Conservation (phyloP, 306 rosid species). For the Senna siamea region DNA sequence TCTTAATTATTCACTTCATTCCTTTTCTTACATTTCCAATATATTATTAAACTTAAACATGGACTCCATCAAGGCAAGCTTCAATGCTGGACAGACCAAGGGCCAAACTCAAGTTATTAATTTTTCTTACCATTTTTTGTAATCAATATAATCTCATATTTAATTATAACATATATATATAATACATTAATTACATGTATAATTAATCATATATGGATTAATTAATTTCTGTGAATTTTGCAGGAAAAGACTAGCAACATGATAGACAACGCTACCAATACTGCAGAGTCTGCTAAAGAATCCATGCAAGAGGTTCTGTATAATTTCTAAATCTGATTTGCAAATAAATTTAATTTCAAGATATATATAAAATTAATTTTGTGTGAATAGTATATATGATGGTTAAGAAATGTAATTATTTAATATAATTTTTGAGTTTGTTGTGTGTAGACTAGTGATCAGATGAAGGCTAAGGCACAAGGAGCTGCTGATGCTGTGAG, state of each 20-base stretch:
- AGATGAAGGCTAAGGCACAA: constrained; percentile 52
- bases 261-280: constrained; percentile 49
- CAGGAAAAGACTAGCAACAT: constrained; percentile 61
- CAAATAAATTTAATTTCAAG: neutral
- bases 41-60: neutral
- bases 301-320: constrained; percentile 47
- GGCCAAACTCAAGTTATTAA: neutral
- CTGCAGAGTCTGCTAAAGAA: constrained; percentile 57
- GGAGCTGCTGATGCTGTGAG: constrained; percentile 69
- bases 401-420: neutral
- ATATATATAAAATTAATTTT: too few species aligned
- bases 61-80: neutral
- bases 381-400: too few species aligned
- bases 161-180: too few species aligned
- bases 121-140: too few species aligned
- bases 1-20: neutral
- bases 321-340: neutral
- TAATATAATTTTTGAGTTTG: neutral
- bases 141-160: too few species aligned
- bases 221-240: neutral
- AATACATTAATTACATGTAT: too few species aligned
- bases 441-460: constrained; percentile 51
- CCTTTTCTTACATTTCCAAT: neutral
- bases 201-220: neutral
- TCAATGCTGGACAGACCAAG: neutral